Base-by-base conservation (phyloP, 1,284 basidiomycete genomes). In the Agroathelia rolfsii region DNA sequence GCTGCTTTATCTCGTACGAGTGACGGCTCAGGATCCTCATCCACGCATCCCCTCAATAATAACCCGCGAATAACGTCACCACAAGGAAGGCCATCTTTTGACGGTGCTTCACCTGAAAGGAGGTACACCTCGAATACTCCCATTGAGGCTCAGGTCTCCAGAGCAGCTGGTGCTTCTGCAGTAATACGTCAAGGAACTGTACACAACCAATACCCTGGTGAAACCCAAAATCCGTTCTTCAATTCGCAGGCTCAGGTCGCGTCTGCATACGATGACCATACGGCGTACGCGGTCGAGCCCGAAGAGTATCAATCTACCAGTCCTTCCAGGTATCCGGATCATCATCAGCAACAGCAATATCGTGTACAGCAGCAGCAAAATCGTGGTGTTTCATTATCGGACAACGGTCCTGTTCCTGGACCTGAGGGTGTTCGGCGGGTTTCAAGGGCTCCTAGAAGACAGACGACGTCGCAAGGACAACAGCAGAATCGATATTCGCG, bases 351-450 rank as follows among this genome's bases (percentile, higher is more conserved):
- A 24, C 41, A 20, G 8, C 19, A n/a, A 12, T 44, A 8, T 19
- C 34, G 6, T 4, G 5, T 3, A 5, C 15, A 11, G 19, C 14
- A 30, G 14, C 19, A 5, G n/a, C 47, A 49, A 26, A 57, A 51
- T 8, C 66, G 80, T 12, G 86, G 87, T 19, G 66, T 92, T 20
- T 77, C 76, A 32, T 54, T 92, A 37, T 71, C 72, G 30, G 88
- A 92, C 47, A 64, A 70, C 42, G 88, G 88, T 10, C 84, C 83
- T 29, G 82, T 89, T 2, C 75, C 81, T 28, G 71, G 71, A 18
- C 72, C 77, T 5, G 77, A 84, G 4, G 79, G 76, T 24, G 83
- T 85, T 11, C 69, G 83, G 23, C 60, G 83, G 36, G 76, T 86
- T 13, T 65, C 78, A 30, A 61, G 79, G 44, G 70, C 65, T 24